Percentiles rank a stretch among this genome's conserved stretches.
These are phyloP conservation scores for Xylaria telfairii DNA, from an alignment of 495 filamentous ascomycete species.

Conservation along the genomic window DNA sequence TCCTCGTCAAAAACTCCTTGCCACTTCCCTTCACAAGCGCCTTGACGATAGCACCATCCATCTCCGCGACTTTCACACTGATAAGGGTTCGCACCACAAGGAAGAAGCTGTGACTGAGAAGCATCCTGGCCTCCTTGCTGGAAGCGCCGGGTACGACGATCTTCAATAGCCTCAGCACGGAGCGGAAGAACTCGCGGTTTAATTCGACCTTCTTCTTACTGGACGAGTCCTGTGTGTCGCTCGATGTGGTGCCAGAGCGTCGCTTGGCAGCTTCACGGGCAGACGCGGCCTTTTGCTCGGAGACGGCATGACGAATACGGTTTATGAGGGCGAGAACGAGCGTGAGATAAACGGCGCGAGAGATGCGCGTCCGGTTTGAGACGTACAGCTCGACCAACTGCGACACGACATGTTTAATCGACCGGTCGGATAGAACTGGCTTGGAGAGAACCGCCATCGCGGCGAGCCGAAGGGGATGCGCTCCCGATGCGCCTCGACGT, in stretches of 20 bases:
- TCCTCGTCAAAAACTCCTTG: constrained; percentile 83
- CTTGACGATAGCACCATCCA: constrained; percentile 92
- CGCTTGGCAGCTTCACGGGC: constrained; percentile 70
- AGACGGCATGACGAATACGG: constrained; percentile 88
- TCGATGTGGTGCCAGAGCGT: constrained; percentile 60
- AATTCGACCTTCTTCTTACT: constrained; percentile 86
- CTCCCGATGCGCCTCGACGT: constrained; percentile 19
- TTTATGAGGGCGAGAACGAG: constrained; percentile 87
- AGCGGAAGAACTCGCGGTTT: constrained; percentile 93
- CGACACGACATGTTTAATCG: constrained; percentile 74
- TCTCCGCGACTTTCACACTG: constrained; percentile 92
- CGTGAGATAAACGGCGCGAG: constrained; percentile 89
- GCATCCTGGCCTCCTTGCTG: constrained; percentile 84
- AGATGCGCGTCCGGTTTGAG: constrained; percentile 84
- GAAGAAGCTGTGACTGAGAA: constrained; percentile 84
- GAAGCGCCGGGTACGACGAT: constrained; percentile 90
- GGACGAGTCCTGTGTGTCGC: constrained; percentile 46
- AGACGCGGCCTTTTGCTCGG: constrained; percentile 90
- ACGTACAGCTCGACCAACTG: constrained; percentile 79
- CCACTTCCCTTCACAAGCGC: constrained; percentile 89
- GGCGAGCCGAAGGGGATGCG: constrained; percentile 18
- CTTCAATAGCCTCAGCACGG: constrained; percentile 75
- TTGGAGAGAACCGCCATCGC: constrained; percentile 86
- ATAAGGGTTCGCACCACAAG: constrained; percentile 85
- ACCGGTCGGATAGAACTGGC: constrained; percentile 67